A percentile compares a stretch with the other conserved stretches of the same genome.
Evolutionary conservation across 2,329 filamentous ascomycete species (phyloP).

Genomic region (Clonostachys byssicola): DNA sequence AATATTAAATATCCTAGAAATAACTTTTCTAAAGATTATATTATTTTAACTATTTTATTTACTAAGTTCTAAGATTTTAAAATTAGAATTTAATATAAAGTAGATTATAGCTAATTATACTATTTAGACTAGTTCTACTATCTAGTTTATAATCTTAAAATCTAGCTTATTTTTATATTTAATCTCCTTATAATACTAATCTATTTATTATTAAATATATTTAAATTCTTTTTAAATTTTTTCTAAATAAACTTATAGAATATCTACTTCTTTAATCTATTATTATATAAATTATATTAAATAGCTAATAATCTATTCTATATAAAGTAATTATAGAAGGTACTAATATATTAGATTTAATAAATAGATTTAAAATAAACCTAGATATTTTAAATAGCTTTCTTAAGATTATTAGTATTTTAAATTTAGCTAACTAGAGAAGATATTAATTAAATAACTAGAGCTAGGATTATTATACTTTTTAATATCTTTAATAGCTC

Average conservation of each 20-base stretch:
- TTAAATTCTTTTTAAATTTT: background rate
- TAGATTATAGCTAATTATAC: too few species aligned
- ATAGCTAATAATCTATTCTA: background rate
- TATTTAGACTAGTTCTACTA: background rate
- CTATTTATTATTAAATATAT: background rate
- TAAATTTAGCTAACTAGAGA: background rate
- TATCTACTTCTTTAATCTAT: background rate
- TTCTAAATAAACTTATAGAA: background rate
- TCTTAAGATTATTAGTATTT: background rate
- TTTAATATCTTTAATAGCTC: background rate
- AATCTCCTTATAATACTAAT: background rate
- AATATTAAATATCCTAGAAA: too few species aligned
- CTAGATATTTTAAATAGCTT: background rate
- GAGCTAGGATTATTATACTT: background rate
- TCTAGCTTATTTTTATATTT: background rate
- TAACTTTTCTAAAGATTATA: too few species aligned
- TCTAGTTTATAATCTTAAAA: background rate
- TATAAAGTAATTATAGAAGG: background rate
- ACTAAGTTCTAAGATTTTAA: too few species aligned
- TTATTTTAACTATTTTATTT: too few species aligned
- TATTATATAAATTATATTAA: background rate
- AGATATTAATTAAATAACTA: background rate
- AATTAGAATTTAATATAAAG: too few species aligned
- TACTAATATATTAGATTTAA: background rate
- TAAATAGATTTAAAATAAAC: background rate